These are phyloP conservation scores for Penicillium psychrosexuale DNA, from an alignment of 2,329 filamentous ascomycete genomes.

Conservation along the genomic window DNA sequence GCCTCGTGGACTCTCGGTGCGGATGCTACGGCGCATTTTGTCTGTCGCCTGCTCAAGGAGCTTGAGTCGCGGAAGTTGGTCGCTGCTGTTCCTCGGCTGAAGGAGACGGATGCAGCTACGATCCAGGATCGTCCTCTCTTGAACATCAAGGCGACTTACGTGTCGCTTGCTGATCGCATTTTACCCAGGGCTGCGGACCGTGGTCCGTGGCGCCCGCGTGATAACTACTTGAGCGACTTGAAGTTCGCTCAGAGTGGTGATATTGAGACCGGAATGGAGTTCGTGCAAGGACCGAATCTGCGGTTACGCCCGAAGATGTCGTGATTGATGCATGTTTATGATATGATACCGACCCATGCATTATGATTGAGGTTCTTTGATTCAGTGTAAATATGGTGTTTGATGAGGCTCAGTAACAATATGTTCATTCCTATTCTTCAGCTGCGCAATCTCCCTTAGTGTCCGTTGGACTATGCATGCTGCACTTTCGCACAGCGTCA, in stretches of 20 bases:
- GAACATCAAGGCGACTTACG: conserved; percentile 43
- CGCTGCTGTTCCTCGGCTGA: conserved; percentile 30
- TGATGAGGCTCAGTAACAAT: neutral
- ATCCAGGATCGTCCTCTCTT: conserved; percentile 33
- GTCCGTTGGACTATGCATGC: too few species aligned
- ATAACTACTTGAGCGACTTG: conserved; percentile 40
- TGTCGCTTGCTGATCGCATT: conserved; percentile 32
- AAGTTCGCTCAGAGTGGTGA: conserved; percentile 39
- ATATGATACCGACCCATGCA: neutral
- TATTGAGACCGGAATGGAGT: conserved; percentile 35
- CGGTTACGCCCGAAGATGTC: conserved; percentile 14
- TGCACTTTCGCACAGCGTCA: neutral
- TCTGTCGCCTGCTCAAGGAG: conserved; percentile 36
- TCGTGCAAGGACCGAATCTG: conserved; percentile 18
- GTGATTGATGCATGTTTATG: neutral
- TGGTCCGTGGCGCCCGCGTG: conserved; percentile 41
- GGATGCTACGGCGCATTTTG: conserved; percentile 43
- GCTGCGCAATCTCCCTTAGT: neutral
- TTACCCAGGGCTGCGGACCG: conserved; percentile 41
- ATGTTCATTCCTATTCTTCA: neutral
- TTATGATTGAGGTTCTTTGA: neutral
- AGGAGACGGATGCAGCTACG: conserved; percentile 8
- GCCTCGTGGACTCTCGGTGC: conserved; percentile 47
- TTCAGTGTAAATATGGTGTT: neutral
- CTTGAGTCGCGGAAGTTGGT: conserved; percentile 28